phyloP scores from a whole-genome alignment of 2,329 filamentous ascomycete species.

The Paraphaeosphaeria sporulosa region DNA sequence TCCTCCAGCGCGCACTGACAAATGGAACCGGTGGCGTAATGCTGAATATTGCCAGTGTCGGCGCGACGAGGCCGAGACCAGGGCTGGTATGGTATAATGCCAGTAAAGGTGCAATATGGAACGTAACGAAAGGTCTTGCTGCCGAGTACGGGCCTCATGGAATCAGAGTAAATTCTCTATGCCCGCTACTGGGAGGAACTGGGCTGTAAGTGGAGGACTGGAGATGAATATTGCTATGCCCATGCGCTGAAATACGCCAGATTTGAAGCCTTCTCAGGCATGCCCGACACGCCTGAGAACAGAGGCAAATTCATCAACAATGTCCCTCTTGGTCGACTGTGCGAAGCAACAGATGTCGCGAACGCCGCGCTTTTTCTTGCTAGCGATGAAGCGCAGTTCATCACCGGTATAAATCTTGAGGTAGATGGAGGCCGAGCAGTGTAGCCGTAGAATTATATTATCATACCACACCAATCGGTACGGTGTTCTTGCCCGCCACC shows the following conservation, averaged over 20 bases:
- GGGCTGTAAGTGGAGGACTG: conserved; percentile 55
- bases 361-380: conserved; percentile 6
- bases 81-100: conserved; percentile 71
- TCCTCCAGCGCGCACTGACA: conserved; percentile 63
- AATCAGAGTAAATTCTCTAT: conserved; percentile 74
- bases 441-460: not conserved
- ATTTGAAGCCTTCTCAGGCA: conserved; percentile 60
- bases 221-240: not conserved
- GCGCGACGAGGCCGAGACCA: conserved; percentile 64
- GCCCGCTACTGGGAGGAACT: conserved; percentile 69
- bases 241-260: not conserved
- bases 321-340: conserved; percentile 47
- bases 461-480: conserved; percentile 8
- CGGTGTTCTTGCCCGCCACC: conserved; percentile 6
- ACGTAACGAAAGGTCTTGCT: conserved; percentile 67
- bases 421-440: conserved; percentile 26
- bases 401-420: conserved; percentile 50
- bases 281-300: conserved; percentile 63
- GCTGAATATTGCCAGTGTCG: conserved; percentile 68
- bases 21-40: conserved; percentile 63
- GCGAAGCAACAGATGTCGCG: conserved; percentile 5
- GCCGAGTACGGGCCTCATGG: conserved; percentile 73
- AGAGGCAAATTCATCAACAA: conserved; percentile 53
- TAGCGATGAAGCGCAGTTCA: not conserved
- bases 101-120: conserved; percentile 68